phyloP scores from a whole-genome alignment of 352 stramenopile genomes.

The Lagenidium giganteum region DNA sequence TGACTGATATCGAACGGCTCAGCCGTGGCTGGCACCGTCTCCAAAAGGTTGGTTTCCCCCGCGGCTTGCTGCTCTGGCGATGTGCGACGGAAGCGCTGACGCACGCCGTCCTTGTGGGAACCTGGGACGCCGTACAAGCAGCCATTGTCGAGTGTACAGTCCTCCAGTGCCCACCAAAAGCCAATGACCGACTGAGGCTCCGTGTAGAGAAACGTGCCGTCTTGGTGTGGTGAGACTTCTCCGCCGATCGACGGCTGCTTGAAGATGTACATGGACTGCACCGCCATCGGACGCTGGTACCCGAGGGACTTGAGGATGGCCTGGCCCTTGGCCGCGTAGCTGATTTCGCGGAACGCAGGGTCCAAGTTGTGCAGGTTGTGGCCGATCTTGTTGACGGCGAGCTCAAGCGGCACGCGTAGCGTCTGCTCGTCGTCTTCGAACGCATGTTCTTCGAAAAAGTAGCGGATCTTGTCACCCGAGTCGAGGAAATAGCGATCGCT shows the following conservation, averaged over 20 bases:
- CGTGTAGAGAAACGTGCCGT: constrained; percentile 96
- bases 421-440: constrained; percentile 67
- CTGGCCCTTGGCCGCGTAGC: constrained; percentile 67
- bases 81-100: constrained; percentile 80
- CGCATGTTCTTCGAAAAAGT: constrained; percentile 91
- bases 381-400: constrained; percentile 94
- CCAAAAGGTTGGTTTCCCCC: constrained; percentile 35
- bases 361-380: constrained; percentile 94
- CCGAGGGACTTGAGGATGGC: constrained; percentile 78
- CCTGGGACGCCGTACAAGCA: constrained; percentile 92
- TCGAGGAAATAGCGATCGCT: constrained; percentile 94
- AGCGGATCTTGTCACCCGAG: constrained; percentile 88
- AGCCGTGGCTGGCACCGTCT: constrained; percentile 45
- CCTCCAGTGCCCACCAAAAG: constrained; percentile 95
- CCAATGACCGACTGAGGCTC: constrained; percentile 93
- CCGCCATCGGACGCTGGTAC: constrained; percentile 85
- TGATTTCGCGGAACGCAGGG: constrained; percentile 82
- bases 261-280: constrained; percentile 98
- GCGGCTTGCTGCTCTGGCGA: constrained; percentile 28
- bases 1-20: constrained; percentile 51
- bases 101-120: constrained; percentile 86
- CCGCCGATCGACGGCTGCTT: constrained; percentile 93
- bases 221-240: constrained; percentile 94
- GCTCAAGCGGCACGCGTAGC: constrained; percentile 46
- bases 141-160: constrained; percentile 93